Conservation (phyloP, 1,284 basidiomycete genomes). For the Boletus sp. region DNA sequence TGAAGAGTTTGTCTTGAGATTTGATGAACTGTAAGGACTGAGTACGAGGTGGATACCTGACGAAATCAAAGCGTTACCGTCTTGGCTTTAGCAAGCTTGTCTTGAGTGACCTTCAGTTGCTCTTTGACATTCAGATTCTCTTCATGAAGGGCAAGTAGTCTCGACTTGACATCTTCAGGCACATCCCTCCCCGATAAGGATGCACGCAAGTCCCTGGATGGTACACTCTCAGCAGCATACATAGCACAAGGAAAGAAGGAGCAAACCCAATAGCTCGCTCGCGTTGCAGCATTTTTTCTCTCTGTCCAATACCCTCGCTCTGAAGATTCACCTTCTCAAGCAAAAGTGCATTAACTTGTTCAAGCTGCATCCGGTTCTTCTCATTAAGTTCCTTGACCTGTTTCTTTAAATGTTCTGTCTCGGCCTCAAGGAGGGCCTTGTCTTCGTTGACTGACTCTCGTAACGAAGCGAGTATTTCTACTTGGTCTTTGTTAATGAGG, state of each 20-base stretch:
- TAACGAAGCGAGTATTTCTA: slow-evolving; percentile 77
- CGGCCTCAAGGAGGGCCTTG: slow-evolving; percentile 69
- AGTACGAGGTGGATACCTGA: slow-evolving; percentile 1
- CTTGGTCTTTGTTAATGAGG: slow-evolving; percentile 80
- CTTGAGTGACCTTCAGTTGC: slow-evolving; percentile 66
- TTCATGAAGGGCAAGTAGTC: slow-evolving; percentile 73
- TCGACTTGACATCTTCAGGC: slow-evolving; percentile 76
- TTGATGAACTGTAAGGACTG: slow-evolving; percentile 74
- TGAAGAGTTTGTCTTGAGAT: slow-evolving; percentile 85
- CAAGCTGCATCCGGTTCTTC: slow-evolving; percentile 87
- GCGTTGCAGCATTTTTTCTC: slow-evolving; percentile 78
- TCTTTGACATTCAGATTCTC: slow-evolving; percentile 71
- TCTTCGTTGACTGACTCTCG: slow-evolving; percentile 89
- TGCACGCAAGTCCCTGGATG: slow-evolving; percentile 64
- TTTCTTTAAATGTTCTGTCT: slow-evolving; percentile 60
- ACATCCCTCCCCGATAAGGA: slow-evolving; percentile 71
- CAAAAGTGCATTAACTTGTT: slow-evolving; percentile 82
- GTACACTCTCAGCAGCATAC: background rate
- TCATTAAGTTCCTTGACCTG: slow-evolving; percentile 74
- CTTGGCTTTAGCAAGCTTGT: slow-evolving; percentile 81
- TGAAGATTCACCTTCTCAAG: slow-evolving; percentile 91
- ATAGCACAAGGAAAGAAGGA: background rate
- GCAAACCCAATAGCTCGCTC: slow-evolving; percentile 75
- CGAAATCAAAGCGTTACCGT: slow-evolving; percentile 42
- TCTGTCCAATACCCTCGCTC: slow-evolving; percentile 78